Percentiles rank a stretch among this genome's conserved stretches.
These are phyloP conservation scores for Tricholoma flavovirens DNA, from an alignment of 768 basidiomycete species.

Conservation along the genomic window DNA sequence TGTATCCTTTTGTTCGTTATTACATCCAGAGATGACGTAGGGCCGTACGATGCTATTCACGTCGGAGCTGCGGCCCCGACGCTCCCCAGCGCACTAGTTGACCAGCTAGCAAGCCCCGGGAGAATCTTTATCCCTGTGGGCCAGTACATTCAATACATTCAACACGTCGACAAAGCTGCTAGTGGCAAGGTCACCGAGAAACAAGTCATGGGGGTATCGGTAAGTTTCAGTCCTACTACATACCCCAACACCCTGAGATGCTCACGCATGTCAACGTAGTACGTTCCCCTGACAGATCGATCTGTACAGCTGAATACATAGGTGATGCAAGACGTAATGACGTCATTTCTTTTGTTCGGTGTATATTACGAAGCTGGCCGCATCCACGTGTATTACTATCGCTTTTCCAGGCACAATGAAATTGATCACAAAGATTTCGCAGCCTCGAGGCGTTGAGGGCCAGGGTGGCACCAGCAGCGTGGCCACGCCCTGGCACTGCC, in stretches of 20 bases:
- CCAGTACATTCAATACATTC: slow-evolving; percentile 48
- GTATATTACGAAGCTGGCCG: neutral
- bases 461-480: too few species aligned
- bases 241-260: neutral
- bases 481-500: too few species aligned
- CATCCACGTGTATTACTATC: too few species aligned
- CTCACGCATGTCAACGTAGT: slow-evolving; percentile 34
- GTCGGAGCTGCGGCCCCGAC: slow-evolving; percentile 88
- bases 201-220: slow-evolving; percentile 76
- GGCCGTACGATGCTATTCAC: slow-evolving; percentile 81
- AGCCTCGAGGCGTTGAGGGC: too few species aligned
- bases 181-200: slow-evolving; percentile 59
- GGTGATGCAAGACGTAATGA: neutral
- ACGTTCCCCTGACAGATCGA: slow-evolving; percentile 65
- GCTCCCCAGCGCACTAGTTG: slow-evolving; percentile 64
- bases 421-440: too few species aligned
- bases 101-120: slow-evolving; percentile 72
- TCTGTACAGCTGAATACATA: slow-evolving; percentile 33
- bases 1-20: neutral
- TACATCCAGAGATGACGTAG: slow-evolving; percentile 22
- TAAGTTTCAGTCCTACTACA: slow-evolving; percentile 44
- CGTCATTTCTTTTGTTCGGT: neutral
- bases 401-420: too few species aligned
- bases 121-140: slow-evolving; percentile 95
- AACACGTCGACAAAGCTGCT: slow-evolving; percentile 74